Base-by-base conservation (phyloP, 495 filamentous ascomycete species). In the Xanthoparmelia taractica region DNA sequence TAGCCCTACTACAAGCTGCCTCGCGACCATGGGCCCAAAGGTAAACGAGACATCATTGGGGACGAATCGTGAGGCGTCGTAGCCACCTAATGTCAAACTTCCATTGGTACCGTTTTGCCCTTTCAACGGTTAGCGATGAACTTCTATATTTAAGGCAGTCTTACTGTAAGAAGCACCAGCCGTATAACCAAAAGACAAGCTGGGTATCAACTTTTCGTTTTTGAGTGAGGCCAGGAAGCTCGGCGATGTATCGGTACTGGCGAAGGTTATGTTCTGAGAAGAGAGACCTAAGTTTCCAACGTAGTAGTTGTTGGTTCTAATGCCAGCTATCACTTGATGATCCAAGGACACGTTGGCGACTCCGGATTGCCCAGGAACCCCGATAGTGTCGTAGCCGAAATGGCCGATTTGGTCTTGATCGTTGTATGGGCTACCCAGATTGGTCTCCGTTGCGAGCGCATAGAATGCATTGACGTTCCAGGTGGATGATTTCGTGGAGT, bases 181-280 rank as follows among this genome's bases (percentile, higher is more conserved):
- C 11, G 85, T 87, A 68, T 82, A 87, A 43, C 82, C 84, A 64
- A 82, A 87, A 56, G 81, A 82, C 33, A 82, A 73, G 57, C 80
- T 85, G 18, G 82, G 79, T 58, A 86, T 84, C 12, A 65, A 63
- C n/a, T 74, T 74, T 36, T 76, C 70, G 50, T 80, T 68, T 58
- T 77, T 79, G 48, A 86, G 70, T 0, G 75, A 73, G 20, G 73
- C 76, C 33, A 83, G 58, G 57, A 82, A 80, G 52, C 82, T 81
- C 15, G 78, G 69, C 48, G 77, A 72, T 20, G 77, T 70, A 61
- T 72, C 74, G 41, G 41, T 55, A 34, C 33, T 67, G 29, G 45
- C 70, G 63, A 77, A 75, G 65, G 76, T 77, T 23, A 75, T 74
- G 20, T 72, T 66, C 38, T 67, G 65, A 18, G 71, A 71, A 48